Evolutionary conservation across 805 yeast genomes (phyloP), one percentile per base, ranked within the genome.

Genomic region (Candida vartiovaarae): DNA sequence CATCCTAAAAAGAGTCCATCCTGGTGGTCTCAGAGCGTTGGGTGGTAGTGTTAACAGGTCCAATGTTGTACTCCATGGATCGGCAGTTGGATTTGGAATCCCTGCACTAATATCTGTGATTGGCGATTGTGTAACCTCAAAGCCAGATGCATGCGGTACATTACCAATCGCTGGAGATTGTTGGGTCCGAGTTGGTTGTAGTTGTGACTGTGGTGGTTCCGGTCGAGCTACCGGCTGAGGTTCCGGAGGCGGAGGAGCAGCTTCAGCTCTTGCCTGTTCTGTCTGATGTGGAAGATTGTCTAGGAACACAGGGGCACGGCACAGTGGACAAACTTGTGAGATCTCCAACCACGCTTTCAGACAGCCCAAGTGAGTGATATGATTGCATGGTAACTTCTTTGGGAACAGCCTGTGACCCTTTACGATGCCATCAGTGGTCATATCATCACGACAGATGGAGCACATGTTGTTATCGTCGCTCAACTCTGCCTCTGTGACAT

Each of bases 281-380:
- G 20, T 15, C 20, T 15, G 20, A 15, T 15, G 20, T 15, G 20
- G 20, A 15, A 15, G 20, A 15, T 15, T 15, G 20, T 15, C 20
- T 15, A 15, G 20, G 59, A 78, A 72, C 2, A 88, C 95, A 8
- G 79, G 76, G 29, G 82, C 70, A 48, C 96, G 71, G 61, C 99
- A 93, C 42, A 90, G 78, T 2, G 99, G 99, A 66, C 99, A 93
- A n/a, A 78, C 76, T 53, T 83, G 91, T 0, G 96, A 87, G 51
- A 95, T 75, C 57, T 86, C 95, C 53, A 93, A 70, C 99, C 99
- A 93, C 52, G 84, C 82, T 56, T 87, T 84, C 49, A 93, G 71
- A 62, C 99, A 93, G 4, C 93, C 90, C 64, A 84, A 67, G 61
- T 93, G 99, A 45, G 91, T 71, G 39, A 87, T 82, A 62, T 93